These are phyloP conservation scores for Senecio squalidus DNA, from an alignment of 140 eudicot species.

Conservation along the genomic window DNA sequence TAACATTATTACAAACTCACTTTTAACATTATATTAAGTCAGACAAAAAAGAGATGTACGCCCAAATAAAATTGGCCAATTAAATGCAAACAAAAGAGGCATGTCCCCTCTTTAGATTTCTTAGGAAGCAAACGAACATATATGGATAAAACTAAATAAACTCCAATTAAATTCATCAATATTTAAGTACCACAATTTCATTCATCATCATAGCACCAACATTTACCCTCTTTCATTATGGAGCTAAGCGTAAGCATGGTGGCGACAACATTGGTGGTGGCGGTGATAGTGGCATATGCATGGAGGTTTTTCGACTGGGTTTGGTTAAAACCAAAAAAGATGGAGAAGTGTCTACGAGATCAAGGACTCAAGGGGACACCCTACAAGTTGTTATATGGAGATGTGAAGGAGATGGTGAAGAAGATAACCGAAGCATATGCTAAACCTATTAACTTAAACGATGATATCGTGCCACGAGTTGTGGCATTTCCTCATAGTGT, in stretches of 20 bases:
- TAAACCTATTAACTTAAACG: conserved; percentile 25
- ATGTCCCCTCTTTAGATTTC: too few species aligned
- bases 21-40: too few species aligned
- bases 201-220: too few species aligned
- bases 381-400: conserved; percentile 36
- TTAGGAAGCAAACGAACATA: too few species aligned
- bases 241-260: conserved; percentile 10
- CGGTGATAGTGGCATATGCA: not conserved
- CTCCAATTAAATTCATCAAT: too few species aligned
- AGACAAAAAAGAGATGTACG: too few species aligned
- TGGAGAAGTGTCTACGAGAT: conserved; percentile 26
- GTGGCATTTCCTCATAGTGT: conserved; percentile 13
- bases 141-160: too few species aligned
- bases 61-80: too few species aligned
- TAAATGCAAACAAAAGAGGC: too few species aligned
- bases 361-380: conserved; percentile 36
- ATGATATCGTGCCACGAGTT: conserved; percentile 36
- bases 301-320: conserved; percentile 28
- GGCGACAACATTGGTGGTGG: not conserved
- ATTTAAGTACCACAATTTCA: too few species aligned
- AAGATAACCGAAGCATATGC: conserved; percentile 19
- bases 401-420: conserved; percentile 27
- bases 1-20: too few species aligned
- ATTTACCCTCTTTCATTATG: conserved; percentile 12
- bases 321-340: conserved; percentile 32